phyloP scores from a whole-genome alignment of 352 stramenopile species.

The Phytophthora uliginosa region DNA sequence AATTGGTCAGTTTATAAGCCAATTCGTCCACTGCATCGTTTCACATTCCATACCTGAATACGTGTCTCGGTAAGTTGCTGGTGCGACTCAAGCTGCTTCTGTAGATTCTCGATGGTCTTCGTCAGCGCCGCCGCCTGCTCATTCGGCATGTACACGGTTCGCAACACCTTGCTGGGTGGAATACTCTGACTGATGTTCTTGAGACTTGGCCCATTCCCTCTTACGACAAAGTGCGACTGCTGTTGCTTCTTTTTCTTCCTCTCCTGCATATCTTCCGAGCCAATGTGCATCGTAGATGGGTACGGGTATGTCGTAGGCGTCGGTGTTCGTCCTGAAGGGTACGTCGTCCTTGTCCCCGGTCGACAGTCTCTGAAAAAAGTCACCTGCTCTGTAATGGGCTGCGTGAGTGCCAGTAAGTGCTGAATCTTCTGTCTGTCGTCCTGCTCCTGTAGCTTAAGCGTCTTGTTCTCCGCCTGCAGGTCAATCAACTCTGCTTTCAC shows the following conservation, averaged over 20 bases:
- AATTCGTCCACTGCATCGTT: not conserved
- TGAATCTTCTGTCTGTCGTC: slow-evolving; percentile 86
- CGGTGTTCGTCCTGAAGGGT: slow-evolving; percentile 42
- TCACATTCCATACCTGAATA: slow-evolving; percentile 54
- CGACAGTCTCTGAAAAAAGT: slow-evolving; percentile 83
- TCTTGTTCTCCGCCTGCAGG: slow-evolving; percentile 70
- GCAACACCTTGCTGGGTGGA: slow-evolving; percentile 56
- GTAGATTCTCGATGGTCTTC: slow-evolving; percentile 63
- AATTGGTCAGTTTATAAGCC: not conserved
- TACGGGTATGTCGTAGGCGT: slow-evolving; percentile 63
- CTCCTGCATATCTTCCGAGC: slow-evolving; percentile 56
- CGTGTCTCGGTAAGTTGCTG: slow-evolving; percentile 66
- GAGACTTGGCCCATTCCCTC: slow-evolving; percentile 25
- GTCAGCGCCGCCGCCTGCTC: slow-evolving; percentile 65
- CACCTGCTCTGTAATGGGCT: slow-evolving; percentile 86
- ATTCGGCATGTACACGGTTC: slow-evolving; percentile 85
- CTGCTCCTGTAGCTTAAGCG: slow-evolving; percentile 77
- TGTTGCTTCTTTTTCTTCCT: slow-evolving; percentile 35
- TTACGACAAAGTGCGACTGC: slow-evolving; percentile 24
- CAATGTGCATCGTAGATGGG: slow-evolving; percentile 82
- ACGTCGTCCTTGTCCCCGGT: slow-evolving; percentile 60
- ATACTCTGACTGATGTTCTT: slow-evolving; percentile 21
- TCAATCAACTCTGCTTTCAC: slow-evolving; percentile 73
- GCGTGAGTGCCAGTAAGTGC: slow-evolving; percentile 82
- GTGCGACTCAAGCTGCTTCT: slow-evolving; percentile 68